Evolutionary conservation across 129 eudicot genomes (phyloP).

Genomic region (Smallanthus sonchifolius): DNA sequence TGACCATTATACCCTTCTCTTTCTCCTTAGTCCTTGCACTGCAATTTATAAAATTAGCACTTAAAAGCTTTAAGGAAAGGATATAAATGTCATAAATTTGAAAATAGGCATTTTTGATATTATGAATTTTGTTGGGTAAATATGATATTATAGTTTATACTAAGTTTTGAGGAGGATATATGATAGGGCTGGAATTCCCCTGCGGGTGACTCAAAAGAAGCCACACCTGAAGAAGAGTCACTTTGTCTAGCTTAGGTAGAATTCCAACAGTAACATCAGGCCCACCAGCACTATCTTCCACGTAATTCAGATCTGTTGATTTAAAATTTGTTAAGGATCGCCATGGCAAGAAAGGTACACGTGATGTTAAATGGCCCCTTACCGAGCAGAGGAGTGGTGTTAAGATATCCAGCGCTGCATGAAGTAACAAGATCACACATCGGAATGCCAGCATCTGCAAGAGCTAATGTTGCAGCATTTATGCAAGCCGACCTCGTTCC

Average conservation of each 20-base stretch:
- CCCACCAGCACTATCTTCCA: slow-evolving; percentile 97
- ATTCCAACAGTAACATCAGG: slow-evolving; percentile 94
- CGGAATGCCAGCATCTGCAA: slow-evolving; percentile 95
- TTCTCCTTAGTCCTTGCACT: background rate
- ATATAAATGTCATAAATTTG: background rate
- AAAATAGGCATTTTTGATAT: background rate
- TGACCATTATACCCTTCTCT: background rate
- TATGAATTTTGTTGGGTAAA: background rate
- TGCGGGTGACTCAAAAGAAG: background rate
- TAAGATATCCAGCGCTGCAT: slow-evolving; percentile 85
- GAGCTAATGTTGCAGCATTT: slow-evolving; percentile 54
- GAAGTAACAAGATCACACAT: slow-evolving; percentile 95
- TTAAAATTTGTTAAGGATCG: slow-evolving; percentile 4
- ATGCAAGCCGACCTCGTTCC: slow-evolving; percentile 97
- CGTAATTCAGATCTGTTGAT: slow-evolving; percentile 73
- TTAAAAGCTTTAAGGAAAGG: background rate
- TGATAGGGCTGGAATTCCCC: background rate
- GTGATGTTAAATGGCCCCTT: background rate
- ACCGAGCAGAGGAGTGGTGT: slow-evolving; percentile 87
- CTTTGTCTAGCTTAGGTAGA: slow-evolving; percentile 83
- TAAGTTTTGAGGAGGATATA: too few species aligned
- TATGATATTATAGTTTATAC: too few species aligned
- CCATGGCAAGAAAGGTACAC: background rate
- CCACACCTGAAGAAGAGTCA: slow-evolving; percentile 88
- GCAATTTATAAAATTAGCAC: background rate